phyloP scores from a whole-genome alignment of 2,329 filamentous ascomycete genomes.

The Monilinia aucupariae region DNA sequence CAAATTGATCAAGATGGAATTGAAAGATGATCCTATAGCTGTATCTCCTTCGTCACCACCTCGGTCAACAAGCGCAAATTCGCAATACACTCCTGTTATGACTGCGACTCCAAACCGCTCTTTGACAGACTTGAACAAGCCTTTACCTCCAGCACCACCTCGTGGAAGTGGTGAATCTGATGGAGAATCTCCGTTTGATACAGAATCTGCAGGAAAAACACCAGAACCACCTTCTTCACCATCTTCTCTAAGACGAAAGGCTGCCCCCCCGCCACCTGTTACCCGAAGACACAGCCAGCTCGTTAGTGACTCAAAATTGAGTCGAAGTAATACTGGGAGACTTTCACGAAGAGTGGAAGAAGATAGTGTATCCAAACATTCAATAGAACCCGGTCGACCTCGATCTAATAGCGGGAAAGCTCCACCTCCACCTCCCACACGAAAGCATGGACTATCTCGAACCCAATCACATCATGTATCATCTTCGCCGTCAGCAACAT shows the following conservation, averaged over 20 bases:
- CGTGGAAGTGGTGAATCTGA: slow-evolving; percentile 41
- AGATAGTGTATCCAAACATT: slow-evolving; percentile 22
- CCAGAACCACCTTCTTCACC: slow-evolving; percentile 41
- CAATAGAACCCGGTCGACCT: slow-evolving; percentile 20
- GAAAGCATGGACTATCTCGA: slow-evolving; percentile 29
- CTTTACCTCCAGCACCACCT: slow-evolving; percentile 51
- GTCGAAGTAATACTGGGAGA: slow-evolving; percentile 25
- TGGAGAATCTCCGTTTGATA: slow-evolving; percentile 48
- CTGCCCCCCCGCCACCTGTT: slow-evolving; percentile 40
- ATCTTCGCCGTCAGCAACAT: slow-evolving; percentile 29
- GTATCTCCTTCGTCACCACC: slow-evolving; percentile 31
- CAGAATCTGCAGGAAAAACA: slow-evolving; percentile 48
- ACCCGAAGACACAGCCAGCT: slow-evolving; percentile 34
- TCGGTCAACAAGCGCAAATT: slow-evolving; percentile 22
- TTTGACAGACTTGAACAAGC: slow-evolving; percentile 53
- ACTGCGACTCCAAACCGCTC: slow-evolving; percentile 30
- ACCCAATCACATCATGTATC: slow-evolving; percentile 23
- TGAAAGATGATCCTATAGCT: slow-evolving; percentile 39
- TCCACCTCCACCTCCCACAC: slow-evolving; percentile 35
- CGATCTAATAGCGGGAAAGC: slow-evolving; percentile 23
- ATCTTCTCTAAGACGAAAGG: slow-evolving; percentile 33
- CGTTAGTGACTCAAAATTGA: slow-evolving; percentile 29
- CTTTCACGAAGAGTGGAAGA: slow-evolving; percentile 32
- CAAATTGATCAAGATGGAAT: slow-evolving; percentile 58
- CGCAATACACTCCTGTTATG: slow-evolving; percentile 24